These are phyloP conservation scores for Paradendryphiella salina DNA, from an alignment of 2,329 filamentous ascomycete species.

Conservation along the genomic window DNA sequence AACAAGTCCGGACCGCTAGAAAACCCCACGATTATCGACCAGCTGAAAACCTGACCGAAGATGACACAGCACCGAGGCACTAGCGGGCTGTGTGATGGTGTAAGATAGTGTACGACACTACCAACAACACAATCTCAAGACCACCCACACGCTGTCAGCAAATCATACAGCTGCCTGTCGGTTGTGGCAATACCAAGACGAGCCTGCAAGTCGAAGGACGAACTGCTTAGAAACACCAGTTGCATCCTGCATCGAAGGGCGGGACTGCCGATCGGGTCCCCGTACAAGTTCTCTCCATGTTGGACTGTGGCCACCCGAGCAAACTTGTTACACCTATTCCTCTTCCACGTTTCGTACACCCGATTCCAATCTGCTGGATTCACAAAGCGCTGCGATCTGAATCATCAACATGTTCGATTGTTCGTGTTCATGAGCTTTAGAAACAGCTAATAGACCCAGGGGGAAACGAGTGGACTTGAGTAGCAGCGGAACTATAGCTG, in stretches of 20 bases:
- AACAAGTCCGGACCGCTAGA: constrained; percentile 7
- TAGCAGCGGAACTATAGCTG: background rate
- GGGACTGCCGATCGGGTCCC: constrained; percentile 1
- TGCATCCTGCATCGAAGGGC: background rate
- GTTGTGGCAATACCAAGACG: constrained; percentile 1
- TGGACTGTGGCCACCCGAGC: constrained; percentile 4
- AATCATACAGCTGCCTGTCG: constrained; percentile 5
- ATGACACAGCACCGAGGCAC: background rate
- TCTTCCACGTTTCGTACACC: constrained; percentile 13
- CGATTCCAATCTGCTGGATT: background rate
- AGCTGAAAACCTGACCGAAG: constrained; percentile 1
- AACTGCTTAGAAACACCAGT: background rate
- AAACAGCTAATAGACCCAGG: background rate
- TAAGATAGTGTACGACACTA: constrained; percentile 6
- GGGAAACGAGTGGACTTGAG: background rate
- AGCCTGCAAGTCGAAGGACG: background rate
- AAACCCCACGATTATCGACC: constrained; percentile 7
- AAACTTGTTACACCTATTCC: constrained; percentile 1
- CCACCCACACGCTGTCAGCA: background rate
- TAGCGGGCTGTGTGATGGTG: constrained; percentile 1
- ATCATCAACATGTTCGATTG: background rate
- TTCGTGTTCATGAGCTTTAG: no score
- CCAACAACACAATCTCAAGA: background rate
- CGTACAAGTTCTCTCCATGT: constrained; percentile 2
- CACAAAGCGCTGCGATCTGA: background rate